Evolutionary conservation across 306 rosid species (phyloP).

Genomic region (Parietaria judaica): DNA sequence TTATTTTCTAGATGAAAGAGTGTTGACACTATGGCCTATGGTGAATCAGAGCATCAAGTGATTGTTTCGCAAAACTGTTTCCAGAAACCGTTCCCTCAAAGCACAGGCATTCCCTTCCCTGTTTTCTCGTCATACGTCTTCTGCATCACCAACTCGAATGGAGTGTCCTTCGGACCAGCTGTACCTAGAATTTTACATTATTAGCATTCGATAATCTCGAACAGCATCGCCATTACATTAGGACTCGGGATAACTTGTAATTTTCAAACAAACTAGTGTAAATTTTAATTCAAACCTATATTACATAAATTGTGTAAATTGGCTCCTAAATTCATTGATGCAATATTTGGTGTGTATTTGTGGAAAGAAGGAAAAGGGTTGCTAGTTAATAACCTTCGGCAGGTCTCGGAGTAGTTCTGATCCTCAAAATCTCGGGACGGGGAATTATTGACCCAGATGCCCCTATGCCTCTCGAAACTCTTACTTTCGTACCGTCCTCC

Average conservation of each 20-base stretch:
- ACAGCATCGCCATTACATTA: neutral
- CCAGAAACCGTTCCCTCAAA: conserved; percentile 28
- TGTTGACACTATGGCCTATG: neutral
- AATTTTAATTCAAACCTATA: too few relatives aligned
- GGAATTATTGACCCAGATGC: conserved; percentile 80
- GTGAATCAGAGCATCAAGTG: neutral
- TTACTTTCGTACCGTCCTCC: conserved; percentile 89
- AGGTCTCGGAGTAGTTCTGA: conserved; percentile 81
- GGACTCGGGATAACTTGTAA: neutral
- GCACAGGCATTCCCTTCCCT: conserved; percentile 86
- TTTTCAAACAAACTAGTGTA: neutral
- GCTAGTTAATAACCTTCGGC: conserved; percentile 43
- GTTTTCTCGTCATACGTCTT: conserved; percentile 74
- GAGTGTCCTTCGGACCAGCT: conserved; percentile 92
- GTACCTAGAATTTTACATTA: conserved; percentile 19
- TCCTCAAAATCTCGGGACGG: conserved; percentile 85
- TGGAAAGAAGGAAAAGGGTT: neutral
- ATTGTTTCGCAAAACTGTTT: neutral
- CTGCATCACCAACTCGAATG: conserved; percentile 58
- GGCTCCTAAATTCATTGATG: too few relatives aligned
- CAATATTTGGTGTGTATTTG: neutral
- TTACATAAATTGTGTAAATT: too few relatives aligned
- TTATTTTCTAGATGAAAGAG: conserved; percentile 1
- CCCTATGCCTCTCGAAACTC: conserved; percentile 80
- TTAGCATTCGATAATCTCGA: conserved; percentile 1